Evolutionary conservation across 441 rosid species (phyloP), one percentile per base, ranked within the genome.

Genomic region (Pelargonium cotyledonis): DNA sequence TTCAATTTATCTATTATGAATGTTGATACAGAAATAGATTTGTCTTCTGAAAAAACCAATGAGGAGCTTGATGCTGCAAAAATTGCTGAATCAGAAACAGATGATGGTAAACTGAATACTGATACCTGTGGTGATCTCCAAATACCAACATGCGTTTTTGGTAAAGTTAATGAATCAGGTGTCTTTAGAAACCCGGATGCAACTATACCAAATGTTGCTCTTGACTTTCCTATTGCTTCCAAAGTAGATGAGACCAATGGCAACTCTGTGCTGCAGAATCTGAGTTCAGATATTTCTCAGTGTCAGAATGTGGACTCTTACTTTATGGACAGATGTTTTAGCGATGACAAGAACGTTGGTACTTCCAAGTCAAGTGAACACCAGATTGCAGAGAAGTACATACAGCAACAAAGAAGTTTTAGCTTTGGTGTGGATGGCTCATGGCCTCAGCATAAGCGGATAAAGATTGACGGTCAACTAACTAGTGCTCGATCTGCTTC

Each of bases 391-490:
- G 70, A 74, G 68, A 73, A 70, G 66, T 66, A 71, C 70, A 14
- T 72, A 14, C 80, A 60, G 72, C 60, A 77, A 9, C 21, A 55
- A 65, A 62, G 68, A 65, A 68, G 71, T 71, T 75, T 76, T 35
- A 68, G 77, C 70, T 71, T 72, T 62, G 68, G 73, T 51, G 57
- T 65, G 58, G 81, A 68, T 55, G 76, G 73, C 63, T 82, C 84
- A 23, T 73, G 75, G 70, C 79, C 79, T 75, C 89, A 76, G 75
- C 70, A 71, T 78, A 86, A 89, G 80, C 84, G 82, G 69, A 80
- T 84, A 81, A 85, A 75, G 70, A 72, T 70, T 65, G 79, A 73
- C 63, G 72, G 53, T 65, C 80, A 71, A 69, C 67, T 62, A 72
- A 67, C 18, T 71, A 71, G 18, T 70, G 55, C 53, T 58, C 68